Conservation (phyloP, 805 yeast genomes). For the Blastobotrys chiropterorum region DNA sequence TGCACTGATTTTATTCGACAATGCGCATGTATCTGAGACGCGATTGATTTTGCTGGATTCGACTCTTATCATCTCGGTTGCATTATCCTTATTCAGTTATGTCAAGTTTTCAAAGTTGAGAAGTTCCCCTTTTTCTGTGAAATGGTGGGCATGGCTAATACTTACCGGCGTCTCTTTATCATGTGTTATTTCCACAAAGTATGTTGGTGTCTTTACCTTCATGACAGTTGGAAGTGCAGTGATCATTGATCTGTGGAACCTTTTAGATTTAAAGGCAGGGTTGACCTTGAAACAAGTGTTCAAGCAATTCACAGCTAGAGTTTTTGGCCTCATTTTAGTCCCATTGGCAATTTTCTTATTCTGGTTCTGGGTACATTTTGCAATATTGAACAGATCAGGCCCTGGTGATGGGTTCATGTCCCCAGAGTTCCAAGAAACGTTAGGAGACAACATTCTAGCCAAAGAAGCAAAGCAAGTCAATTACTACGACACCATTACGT, state of each 20-base stretch:
- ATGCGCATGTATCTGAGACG: slow-evolving; percentile 86
- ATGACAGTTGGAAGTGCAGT: slow-evolving; percentile 85
- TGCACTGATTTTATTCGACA: slow-evolving; percentile 71
- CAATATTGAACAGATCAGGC: slow-evolving; percentile 76
- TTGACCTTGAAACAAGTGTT: slow-evolving; percentile 45
- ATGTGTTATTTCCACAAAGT: slow-evolving; percentile 90
- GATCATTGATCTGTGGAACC: slow-evolving; percentile 76
- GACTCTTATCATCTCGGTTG: slow-evolving; percentile 76
- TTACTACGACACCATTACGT: slow-evolving; percentile 67
- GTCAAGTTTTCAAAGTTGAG: slow-evolving; percentile 73
- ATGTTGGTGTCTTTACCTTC: slow-evolving; percentile 92
- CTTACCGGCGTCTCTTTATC: slow-evolving; percentile 83
- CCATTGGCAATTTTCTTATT: slow-evolving; percentile 78
- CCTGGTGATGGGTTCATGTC: slow-evolving; percentile 96
- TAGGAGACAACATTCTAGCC: slow-evolving; percentile 76
- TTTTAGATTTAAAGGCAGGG: slow-evolving; percentile 67
- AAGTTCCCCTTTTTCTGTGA: slow-evolving; percentile 51
- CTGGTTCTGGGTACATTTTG: slow-evolving; percentile 92
- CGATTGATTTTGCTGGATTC: slow-evolving; percentile 90
- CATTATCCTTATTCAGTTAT: slow-evolving; percentile 70
- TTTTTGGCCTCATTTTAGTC: slow-evolving; percentile 60
- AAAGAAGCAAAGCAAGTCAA: slow-evolving; percentile 64
- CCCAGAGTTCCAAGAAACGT: slow-evolving; percentile 88
- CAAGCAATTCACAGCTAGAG: slow-evolving; percentile 71
- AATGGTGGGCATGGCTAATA: slow-evolving; percentile 87